Evolutionary conservation across 2,329 filamentous ascomycete genomes (phyloP), one percentile per base, ranked within the genome.

Genomic region (Venturia oleaginea): DNA sequence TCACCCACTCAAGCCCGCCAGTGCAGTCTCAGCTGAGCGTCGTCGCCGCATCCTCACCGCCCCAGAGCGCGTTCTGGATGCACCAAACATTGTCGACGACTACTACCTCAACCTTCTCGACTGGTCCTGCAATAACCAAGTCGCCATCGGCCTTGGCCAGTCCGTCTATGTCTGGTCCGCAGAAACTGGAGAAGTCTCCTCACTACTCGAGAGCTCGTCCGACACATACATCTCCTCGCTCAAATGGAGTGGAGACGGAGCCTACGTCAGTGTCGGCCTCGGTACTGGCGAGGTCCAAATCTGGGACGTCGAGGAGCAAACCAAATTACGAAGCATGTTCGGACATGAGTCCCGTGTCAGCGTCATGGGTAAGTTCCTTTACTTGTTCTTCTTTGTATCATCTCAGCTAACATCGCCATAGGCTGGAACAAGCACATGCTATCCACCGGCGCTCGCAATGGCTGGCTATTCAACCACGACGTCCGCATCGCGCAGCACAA

Each of bases 131-230:
- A 88, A 90, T 66, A 99, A 99, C 81, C 94, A 99, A 77, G 93
- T 99, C 64, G 94, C 94, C 60, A 97, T 99, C 74, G 94, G 93
- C 65, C 86, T 99, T 15, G 94, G 97, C 81, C 92, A 93, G 69
- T 96, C 89, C 70, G 94, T 99, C 71, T 99, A 99, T 72, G 90
- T 99, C 70, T 99, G 94, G 94, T 97, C 94, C 42, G 94, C 94
- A 17, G 94, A 97, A 69, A 89, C 91, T 72, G 94, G 94, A 66
- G 86, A 87, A 19, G 94, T 99, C 67, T 90, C 85, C 79, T 93
- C 89, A 72, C 86, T 99, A 30, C 80, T 97, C 61, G 93, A 99
- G 80, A 91, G 91, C 61, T 84, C 85, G 65, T 82, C 90, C 24
- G 94, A 99, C 76, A 97, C 93, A 24, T 97, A 99, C 75, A 87